phyloP scores from a whole-genome alignment of 2,329 filamentous ascomycete species.

The Aurifilum marmelostoma region DNA sequence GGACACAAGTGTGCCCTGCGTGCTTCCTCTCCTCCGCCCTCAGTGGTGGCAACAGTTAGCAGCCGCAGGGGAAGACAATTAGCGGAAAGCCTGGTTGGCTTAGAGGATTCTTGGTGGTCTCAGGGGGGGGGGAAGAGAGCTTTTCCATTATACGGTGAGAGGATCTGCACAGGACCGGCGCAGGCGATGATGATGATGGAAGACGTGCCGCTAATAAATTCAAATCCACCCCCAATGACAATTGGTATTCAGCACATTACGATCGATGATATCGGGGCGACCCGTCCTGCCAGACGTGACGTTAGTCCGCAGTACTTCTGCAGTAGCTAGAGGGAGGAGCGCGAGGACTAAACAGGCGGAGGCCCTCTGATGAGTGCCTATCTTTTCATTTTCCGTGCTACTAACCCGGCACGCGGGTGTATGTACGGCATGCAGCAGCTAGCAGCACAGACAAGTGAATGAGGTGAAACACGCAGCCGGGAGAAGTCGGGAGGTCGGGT shows the following conservation, averaged over 20 bases:
- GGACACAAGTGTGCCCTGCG: background rate
- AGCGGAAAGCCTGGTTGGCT: background rate
- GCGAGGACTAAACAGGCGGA: background rate
- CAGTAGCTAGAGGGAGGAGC: no score
- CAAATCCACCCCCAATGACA: background rate
- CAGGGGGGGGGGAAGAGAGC: no score
- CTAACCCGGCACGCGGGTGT: no score
- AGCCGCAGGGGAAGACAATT: background rate
- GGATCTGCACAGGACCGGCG: background rate
- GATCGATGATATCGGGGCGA: background rate
- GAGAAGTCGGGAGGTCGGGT: conserved; percentile 7
- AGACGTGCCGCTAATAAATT: background rate
- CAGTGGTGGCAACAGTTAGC: background rate
- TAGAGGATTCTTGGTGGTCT: background rate
- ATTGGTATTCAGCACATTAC: background rate
- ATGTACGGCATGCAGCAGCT: no score
- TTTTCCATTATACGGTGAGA: background rate
- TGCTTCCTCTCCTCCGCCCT: background rate
- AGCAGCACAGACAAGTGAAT: background rate
- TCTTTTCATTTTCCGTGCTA: no score
- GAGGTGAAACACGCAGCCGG: background rate
- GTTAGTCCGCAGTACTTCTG: background rate
- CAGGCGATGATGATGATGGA: background rate
- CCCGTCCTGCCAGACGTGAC: background rate
- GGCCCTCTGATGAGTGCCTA: no score